Percentiles rank a stretch among this genome's conserved stretches.
phyloP scores from a whole-genome alignment of 805 yeast genomes.

The Kodamaea laetipori region DNA sequence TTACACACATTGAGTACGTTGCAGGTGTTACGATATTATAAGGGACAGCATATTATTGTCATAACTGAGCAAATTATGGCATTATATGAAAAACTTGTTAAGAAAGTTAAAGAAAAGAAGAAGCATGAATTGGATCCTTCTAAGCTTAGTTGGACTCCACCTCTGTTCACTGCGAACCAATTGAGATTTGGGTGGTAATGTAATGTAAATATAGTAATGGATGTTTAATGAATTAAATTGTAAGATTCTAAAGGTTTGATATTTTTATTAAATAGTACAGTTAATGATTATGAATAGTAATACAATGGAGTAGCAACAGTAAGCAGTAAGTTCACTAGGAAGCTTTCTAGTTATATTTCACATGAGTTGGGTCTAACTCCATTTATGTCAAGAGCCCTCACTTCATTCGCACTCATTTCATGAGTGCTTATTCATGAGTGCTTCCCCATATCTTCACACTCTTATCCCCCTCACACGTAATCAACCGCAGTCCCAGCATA shows the following conservation, averaged over 20 bases:
- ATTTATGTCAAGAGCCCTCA: no score
- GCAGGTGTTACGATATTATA: slow-evolving; percentile 86
- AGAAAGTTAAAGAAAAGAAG: slow-evolving; percentile 60
- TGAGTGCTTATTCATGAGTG: no score
- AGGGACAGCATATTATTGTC: slow-evolving; percentile 90
- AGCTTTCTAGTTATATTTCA: no score
- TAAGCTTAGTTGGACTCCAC: slow-evolving; percentile 88
- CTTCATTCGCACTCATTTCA: no score
- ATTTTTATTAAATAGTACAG: no score
- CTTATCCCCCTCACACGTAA: slow-evolving; percentile 92
- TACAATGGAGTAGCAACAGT: no score
- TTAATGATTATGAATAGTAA: no score
- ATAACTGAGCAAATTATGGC: slow-evolving; percentile 80
- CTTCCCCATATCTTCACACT: slow-evolving; percentile 76
- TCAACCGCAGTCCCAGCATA: slow-evolving; percentile 71
- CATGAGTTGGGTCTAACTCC: no score
- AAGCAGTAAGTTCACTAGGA: no score
- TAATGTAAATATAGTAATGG: no score
- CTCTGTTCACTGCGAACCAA: slow-evolving; percentile 94
- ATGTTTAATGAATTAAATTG: no score
- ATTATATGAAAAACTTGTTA: slow-evolving; percentile 64
- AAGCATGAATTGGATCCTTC: slow-evolving; percentile 74
- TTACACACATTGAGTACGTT: slow-evolving; percentile 90
- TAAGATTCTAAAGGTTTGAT: no score
- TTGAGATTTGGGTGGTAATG: slow-evolving; percentile 93